phyloP scores from a whole-genome alignment of 805 yeast species.

The Sungouiella thailandica region DNA sequence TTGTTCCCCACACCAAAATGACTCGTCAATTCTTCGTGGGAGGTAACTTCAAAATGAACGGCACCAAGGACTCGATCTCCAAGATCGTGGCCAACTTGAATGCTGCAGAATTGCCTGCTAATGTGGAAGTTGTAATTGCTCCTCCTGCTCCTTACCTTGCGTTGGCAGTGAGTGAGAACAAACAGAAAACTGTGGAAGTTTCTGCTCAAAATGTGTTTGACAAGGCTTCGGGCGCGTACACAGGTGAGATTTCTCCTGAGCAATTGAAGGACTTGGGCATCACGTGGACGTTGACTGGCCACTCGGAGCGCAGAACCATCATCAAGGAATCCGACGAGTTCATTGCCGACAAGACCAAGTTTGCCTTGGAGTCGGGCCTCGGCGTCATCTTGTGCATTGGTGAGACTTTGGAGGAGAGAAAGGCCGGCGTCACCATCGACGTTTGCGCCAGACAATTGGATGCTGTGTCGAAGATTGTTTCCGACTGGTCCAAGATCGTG shows the following conservation, averaged over 20 bases:
- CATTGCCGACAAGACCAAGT: slow-evolving; percentile 90
- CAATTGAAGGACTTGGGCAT: slow-evolving; percentile 90
- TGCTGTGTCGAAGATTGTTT: slow-evolving; percentile 76
- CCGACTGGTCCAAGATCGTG: slow-evolving; percentile 89
- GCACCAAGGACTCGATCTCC: slow-evolving; percentile 80
- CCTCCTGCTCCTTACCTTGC: slow-evolving; percentile 94
- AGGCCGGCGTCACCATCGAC: slow-evolving; percentile 77
- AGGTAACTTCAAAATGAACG: slow-evolving; percentile 99
- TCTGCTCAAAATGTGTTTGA: slow-evolving; percentile 89
- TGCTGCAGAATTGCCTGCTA: slow-evolving; percentile 64
- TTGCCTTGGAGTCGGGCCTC: slow-evolving; percentile 84
- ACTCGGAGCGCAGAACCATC: slow-evolving; percentile 96
- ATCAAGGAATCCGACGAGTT: slow-evolving; percentile 86
- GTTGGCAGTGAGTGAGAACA: slow-evolving; percentile 64
- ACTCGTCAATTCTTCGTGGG: slow-evolving; percentile 96
- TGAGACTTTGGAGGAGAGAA: slow-evolving; percentile 94
- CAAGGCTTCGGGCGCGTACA: slow-evolving; percentile 93
- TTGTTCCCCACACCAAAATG: slow-evolving; percentile 27
- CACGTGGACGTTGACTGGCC: slow-evolving; percentile 94
- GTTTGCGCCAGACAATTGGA: slow-evolving; percentile 86
- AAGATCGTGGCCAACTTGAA: slow-evolving; percentile 81
- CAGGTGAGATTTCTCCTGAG: slow-evolving; percentile 92
- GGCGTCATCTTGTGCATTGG: slow-evolving; percentile 96
- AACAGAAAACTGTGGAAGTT: slow-evolving; percentile 67
- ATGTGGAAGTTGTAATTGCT: slow-evolving; percentile 90